These are phyloP conservation scores for Viola odorata DNA, from an alignment of 345 rosid genomes.

Conservation along the genomic window DNA sequence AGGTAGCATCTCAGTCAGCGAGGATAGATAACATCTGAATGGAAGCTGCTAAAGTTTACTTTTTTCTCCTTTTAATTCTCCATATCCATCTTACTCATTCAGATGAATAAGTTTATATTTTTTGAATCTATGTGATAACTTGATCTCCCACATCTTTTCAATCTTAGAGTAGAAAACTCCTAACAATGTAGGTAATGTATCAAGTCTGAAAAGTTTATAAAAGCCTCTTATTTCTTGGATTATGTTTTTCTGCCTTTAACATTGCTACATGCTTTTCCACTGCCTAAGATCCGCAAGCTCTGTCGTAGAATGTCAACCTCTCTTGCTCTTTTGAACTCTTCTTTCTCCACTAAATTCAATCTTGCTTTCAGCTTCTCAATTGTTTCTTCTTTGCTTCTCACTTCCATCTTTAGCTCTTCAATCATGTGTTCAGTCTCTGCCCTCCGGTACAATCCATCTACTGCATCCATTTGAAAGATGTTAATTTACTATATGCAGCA, in stretches of 20 bases:
- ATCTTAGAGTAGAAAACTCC: too few relatives aligned
- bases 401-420: slow-evolving; percentile 55
- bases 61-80: neutral
- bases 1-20: slow-evolving; percentile 11
- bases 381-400: slow-evolving; percentile 40
- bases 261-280: slow-evolving; percentile 13
- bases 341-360: slow-evolving; percentile 39
- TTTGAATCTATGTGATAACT: too few relatives aligned
- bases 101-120: too few relatives aligned
- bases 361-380: slow-evolving; percentile 40
- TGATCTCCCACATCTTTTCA: too few relatives aligned
- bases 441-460: slow-evolving; percentile 37
- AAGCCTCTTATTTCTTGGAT: too few relatives aligned
- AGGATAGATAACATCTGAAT: slow-evolving; percentile 1
- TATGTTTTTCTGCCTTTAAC: slow-evolving; percentile 7
- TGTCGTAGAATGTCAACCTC: slow-evolving; percentile 72
- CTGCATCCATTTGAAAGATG: too few relatives aligned
- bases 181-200: too few relatives aligned
- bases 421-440: slow-evolving; percentile 40
- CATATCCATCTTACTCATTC: too few relatives aligned
- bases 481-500: neutral
- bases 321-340: slow-evolving; percentile 40
- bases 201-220: too few relatives aligned
- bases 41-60: neutral
- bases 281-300: slow-evolving; percentile 54